phyloP scores from a whole-genome alignment of 768 basidiomycete genomes.

The Tylopilus felleus region DNA sequence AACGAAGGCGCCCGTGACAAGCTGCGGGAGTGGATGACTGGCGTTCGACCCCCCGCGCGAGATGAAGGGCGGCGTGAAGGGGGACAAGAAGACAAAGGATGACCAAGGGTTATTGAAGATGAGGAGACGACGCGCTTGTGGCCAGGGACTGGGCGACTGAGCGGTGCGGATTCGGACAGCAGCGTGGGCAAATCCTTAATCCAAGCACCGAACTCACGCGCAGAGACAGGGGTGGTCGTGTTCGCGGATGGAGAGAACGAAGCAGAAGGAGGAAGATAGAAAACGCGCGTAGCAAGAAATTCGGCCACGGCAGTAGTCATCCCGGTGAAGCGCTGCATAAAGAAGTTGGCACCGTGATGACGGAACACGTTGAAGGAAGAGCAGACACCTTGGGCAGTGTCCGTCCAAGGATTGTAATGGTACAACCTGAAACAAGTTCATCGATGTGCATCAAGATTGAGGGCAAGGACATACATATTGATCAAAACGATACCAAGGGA shows the following conservation, averaged over 20 bases:
- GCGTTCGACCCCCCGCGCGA: conserved; percentile 55
- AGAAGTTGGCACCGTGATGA: conserved; percentile 76
- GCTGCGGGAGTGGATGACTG: conserved; percentile 50
- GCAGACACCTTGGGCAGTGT: conserved; percentile 79
- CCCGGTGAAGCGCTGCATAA: conserved; percentile 86
- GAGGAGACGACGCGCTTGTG: conserved; percentile 60
- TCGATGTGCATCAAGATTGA: not conserved
- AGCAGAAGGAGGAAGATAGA: conserved; percentile 69
- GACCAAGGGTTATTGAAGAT: conserved; percentile 56
- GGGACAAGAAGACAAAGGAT: conserved; percentile 61
- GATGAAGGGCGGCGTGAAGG: conserved; percentile 71
- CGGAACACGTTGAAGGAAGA: conserved; percentile 80
- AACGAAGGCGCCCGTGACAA: conserved; percentile 65
- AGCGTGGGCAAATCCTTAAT: conserved; percentile 74
- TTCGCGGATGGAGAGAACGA: conserved; percentile 18
- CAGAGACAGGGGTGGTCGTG: conserved; percentile 49
- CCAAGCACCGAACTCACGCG: conserved; percentile 86
- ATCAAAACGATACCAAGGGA: conserved; percentile 98
- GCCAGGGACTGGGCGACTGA: conserved; percentile 30
- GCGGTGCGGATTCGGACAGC: conserved; percentile 43
- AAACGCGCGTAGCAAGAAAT: conserved; percentile 80
- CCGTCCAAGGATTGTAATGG: conserved; percentile 98
- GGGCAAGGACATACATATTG: conserved; percentile 70
- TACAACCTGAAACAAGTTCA: conserved; percentile 64
- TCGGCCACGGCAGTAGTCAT: conserved; percentile 86